Base-by-base conservation (phyloP, 495 filamentous ascomycete genomes). In the Sphaerosporella brunnea region DNA sequence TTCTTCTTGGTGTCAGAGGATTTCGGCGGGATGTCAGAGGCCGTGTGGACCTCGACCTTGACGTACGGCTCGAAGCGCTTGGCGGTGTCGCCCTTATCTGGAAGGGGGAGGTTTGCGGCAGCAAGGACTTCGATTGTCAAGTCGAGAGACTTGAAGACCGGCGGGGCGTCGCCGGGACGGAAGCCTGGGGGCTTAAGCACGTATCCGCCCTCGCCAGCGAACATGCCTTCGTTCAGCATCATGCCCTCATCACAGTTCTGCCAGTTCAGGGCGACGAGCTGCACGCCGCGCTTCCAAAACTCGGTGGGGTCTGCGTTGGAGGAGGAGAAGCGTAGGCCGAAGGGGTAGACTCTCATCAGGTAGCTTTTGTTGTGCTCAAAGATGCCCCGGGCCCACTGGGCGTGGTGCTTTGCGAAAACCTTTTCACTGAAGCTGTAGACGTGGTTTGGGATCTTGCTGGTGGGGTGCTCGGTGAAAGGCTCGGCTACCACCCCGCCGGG, bases 181-280 rank as follows among this genome's bases (percentile, higher is more conserved):
- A 78, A 82, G 16, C 76, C 80, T 21, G 68, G 60, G 0, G 88
- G 87, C 56, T 96, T 96, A 1, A 90, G 68, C 1, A 90, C 77
- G 69, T 84, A 96, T 15, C 88, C 88, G 3, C 67, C 69, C 1
- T 79, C 79, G 9, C 78, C 79, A 2, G 72, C 70, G 60, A 96
- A 96, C 84, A 95, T 88, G 48, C 74, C 88, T 55, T 85, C 76
- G 57, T 94, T 94, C 1, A 94, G 72, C 88, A 95, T 95, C 80
- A 84, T 92, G 10, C 84, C 87, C 48, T 79, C 77, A 57, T 95
- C 88, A 57, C 77, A 75, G 46, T 77, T 79, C 55, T 96, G 88
- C 87, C 88, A 96, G 63, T 95, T 96, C 34, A 95, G 68, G 1
- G 88, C 88, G 0, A 92, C 84, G 36, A 94, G 78, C 65, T 96